These are phyloP conservation scores for Talaromyces liani DNA, from an alignment of 495 filamentous ascomycete species.

Conservation along the genomic window DNA sequence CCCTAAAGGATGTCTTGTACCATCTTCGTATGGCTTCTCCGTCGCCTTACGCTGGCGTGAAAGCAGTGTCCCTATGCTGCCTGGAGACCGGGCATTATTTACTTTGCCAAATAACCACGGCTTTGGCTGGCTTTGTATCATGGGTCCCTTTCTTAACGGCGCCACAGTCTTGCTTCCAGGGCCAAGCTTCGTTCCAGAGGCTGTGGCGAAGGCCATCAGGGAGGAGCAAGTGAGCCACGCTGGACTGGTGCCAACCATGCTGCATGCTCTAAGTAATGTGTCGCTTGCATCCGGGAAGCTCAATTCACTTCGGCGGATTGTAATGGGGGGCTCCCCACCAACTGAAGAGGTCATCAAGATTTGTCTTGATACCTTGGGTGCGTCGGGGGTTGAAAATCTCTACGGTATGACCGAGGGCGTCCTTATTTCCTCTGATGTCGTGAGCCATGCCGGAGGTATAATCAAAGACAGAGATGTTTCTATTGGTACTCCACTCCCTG, in stretches of 20 bases:
- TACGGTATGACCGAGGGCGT: slow-evolving; percentile 39
- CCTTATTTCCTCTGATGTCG: slow-evolving; percentile 18
- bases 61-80: slow-evolving; percentile 1
- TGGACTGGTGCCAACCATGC: slow-evolving; percentile 28
- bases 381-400: slow-evolving; percentile 20
- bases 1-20: slow-evolving; percentile 30
- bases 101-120: slow-evolving; percentile 30
- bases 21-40: slow-evolving; percentile 8
- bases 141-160: slow-evolving; percentile 22
- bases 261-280: slow-evolving; percentile 15
- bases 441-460: slow-evolving; percentile 6
- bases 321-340: slow-evolving; percentile 22
- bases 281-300: slow-evolving; percentile 12
- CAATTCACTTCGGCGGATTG: slow-evolving; percentile 18
- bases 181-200: slow-evolving; percentile 21
- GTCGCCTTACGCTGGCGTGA: slow-evolving; percentile 7
- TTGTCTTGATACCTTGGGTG: slow-evolving; percentile 20
- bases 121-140: slow-evolving; percentile 23
- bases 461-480: slow-evolving; percentile 13
- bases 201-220: slow-evolving; percentile 21
- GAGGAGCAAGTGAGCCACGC: slow-evolving; percentile 22
- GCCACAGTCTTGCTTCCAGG: slow-evolving; percentile 23
- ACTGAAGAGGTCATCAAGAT: slow-evolving; percentile 20
- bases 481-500: slow-evolving; percentile 23
- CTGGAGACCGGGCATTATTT: slow-evolving; percentile 19